Conservation (phyloP, 768 basidiomycete genomes). For the Lactarius akahatsu region DNA sequence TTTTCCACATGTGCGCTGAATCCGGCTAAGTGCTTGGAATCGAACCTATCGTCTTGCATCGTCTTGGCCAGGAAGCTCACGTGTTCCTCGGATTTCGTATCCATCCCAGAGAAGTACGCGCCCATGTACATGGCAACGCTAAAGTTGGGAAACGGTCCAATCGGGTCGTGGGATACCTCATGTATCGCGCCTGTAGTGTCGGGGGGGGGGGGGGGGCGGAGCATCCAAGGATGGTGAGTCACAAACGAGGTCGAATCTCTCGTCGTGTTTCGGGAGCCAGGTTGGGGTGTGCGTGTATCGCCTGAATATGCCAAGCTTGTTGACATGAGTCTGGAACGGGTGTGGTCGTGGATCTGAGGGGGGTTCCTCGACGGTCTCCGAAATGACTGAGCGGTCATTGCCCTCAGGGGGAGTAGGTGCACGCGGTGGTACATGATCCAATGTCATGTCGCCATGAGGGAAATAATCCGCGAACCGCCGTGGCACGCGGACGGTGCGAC, state of each 20-base stretch:
- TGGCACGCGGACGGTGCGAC: not conserved
- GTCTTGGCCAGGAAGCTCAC: not conserved
- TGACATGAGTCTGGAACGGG: not conserved
- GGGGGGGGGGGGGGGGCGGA: not conserved
- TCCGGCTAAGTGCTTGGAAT: not conserved
- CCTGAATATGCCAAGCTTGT: not conserved
- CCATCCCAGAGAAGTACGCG: not conserved
- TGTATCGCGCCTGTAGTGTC: not conserved
- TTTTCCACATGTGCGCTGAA: not conserved
- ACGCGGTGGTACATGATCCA: not conserved
- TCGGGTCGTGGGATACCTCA: not conserved
- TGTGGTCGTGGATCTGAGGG: not conserved
- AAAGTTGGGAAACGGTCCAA: not conserved
- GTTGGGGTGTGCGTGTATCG: not conserved
- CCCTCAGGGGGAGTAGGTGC: not conserved
- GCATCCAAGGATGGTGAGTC: not conserved
- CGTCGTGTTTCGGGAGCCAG: not conserved
- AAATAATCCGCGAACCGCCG: not conserved
- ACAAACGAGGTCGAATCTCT: not conserved
- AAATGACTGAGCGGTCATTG: not conserved
- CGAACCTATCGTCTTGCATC: not conserved
- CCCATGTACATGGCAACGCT: not conserved
- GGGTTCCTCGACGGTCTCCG: not conserved
- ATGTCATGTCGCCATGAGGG: not conserved
- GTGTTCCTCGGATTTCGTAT: no score